These are phyloP conservation scores for Dactylella cylindrospora DNA, from an alignment of 2,329 filamentous ascomycete species.

Conservation along the genomic window DNA sequence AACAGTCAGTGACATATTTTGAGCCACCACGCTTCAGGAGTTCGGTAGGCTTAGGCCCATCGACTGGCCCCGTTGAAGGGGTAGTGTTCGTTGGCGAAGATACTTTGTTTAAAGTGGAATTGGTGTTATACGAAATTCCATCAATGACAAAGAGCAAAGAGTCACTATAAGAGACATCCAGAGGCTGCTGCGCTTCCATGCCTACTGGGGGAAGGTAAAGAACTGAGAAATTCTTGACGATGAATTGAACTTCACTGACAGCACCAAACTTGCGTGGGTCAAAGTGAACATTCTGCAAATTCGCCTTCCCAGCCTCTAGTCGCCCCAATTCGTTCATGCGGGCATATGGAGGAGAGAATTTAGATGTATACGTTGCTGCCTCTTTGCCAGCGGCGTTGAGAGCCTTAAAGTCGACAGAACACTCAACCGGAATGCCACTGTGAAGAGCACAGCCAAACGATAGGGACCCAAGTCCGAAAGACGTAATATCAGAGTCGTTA, in stretches of 20 bases:
- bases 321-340: conserved; percentile 18
- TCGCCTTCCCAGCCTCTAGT: conserved; percentile 28
- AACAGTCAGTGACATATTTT: conserved; percentile 30
- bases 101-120: background rate
- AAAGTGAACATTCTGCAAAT: conserved; percentile 9
- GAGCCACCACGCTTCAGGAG: background rate
- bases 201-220: background rate
- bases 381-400: background rate
- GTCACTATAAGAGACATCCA: conserved; percentile 13
- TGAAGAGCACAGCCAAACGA: conserved; percentile 26
- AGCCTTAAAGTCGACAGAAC: conserved; percentile 13
- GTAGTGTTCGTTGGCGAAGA: background rate
- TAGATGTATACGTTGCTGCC: background rate
- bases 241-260: conserved; percentile 1
- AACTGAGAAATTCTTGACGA: conserved; percentile 12
- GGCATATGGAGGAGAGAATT: conserved; percentile 24
- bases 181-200: conserved; percentile 3
- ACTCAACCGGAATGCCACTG: conserved; percentile 36
- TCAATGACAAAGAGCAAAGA: conserved; percentile 16
- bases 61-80: background rate
- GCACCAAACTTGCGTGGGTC: background rate
- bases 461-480: conserved; percentile 13
- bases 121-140: conserved; percentile 12
- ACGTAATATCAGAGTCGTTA: conserved; percentile 8
- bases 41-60: background rate